Percentiles rank a stretch among this genome's conserved stretches.
Evolutionary conservation across 2,329 filamentous ascomycete species (phyloP).

Genomic region (Bisporella sp.): DNA sequence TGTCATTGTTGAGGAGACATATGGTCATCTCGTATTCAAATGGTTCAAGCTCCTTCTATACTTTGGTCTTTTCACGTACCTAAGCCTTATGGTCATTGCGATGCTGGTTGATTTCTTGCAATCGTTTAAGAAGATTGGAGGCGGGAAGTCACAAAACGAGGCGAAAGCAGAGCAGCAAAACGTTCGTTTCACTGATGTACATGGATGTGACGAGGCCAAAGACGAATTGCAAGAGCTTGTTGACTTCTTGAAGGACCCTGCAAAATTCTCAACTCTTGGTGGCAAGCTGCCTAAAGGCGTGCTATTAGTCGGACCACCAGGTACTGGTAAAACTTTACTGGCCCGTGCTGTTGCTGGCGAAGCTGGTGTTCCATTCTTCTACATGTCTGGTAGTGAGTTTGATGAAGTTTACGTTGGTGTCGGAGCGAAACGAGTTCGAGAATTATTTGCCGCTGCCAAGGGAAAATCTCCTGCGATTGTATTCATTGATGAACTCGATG

Average conservation of each 20-base stretch:
- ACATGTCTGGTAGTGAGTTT: constrained; percentile 99
- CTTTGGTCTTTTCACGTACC: constrained; percentile 73
- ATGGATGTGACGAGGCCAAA: constrained; percentile 96
- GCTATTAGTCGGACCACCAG: constrained; percentile 86
- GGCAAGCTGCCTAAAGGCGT: constrained; percentile 97
- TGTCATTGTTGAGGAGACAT: constrained; percentile 89
- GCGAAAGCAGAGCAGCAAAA: constrained; percentile 90
- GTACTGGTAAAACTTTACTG: constrained; percentile 94
- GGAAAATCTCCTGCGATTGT: constrained; percentile 86
- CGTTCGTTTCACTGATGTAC: constrained; percentile 86
- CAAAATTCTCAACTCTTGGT: constrained; percentile 87
- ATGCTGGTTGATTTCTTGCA: constrained; percentile 78
- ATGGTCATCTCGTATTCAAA: constrained; percentile 72
- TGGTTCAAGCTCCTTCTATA: constrained; percentile 83
- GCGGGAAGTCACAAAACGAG: constrained; percentile 62
- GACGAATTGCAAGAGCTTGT: constrained; percentile 96
- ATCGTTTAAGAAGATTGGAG: constrained; percentile 68
- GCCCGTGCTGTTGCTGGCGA: constrained; percentile 94
- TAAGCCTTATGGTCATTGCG: constrained; percentile 71
- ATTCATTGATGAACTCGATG: constrained; percentile 91
- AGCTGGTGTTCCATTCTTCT: constrained; percentile 97
- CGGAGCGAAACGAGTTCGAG: constrained; percentile 90
- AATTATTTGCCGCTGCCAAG: constrained; percentile 79
- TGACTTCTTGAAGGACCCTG: constrained; percentile 89
- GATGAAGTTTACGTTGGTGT: constrained; percentile 98